phyloP scores from a whole-genome alignment of 2,329 filamentous ascomycete species.

The Paecilomyces niveus region DNA sequence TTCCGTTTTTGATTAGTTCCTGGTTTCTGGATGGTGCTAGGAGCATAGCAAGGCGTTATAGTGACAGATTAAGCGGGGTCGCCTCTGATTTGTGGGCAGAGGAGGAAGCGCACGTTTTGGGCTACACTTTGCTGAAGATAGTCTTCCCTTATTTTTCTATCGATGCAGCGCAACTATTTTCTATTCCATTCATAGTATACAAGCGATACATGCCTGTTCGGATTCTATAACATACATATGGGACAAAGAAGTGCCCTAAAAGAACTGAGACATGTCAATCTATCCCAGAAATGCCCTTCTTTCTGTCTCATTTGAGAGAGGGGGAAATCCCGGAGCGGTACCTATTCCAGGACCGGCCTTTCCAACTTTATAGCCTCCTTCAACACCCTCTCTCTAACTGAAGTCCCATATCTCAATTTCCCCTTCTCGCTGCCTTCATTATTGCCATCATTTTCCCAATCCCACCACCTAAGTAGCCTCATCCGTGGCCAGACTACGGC shows the following conservation, averaged over 20 bases:
- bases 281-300: background rate
- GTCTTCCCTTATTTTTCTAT: no score
- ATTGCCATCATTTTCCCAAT: slow-evolving; percentile 28
- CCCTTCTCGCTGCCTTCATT: slow-evolving; percentile 15
- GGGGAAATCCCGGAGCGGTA: background rate
- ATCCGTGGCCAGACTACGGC: slow-evolving; percentile 61
- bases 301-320: background rate
- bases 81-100: no score
- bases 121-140: no score
- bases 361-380: slow-evolving; percentile 32
- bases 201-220: background rate
- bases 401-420: slow-evolving; percentile 21
- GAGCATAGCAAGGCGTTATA: no score
- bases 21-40: no score
- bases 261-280: background rate
- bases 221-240: background rate
- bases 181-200: background rate
- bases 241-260: background rate
- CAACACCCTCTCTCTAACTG: slow-evolving; percentile 27
- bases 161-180: no score
- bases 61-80: no score
- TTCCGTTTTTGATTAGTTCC: background rate
- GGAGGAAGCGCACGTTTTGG: no score
- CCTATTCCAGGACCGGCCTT: slow-evolving; percentile 17
- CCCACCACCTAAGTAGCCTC: slow-evolving; percentile 28